These are phyloP conservation scores for Venustampulla echinocandica DNA, from an alignment of 495 filamentous ascomycete genomes.

Conservation along the genomic window DNA sequence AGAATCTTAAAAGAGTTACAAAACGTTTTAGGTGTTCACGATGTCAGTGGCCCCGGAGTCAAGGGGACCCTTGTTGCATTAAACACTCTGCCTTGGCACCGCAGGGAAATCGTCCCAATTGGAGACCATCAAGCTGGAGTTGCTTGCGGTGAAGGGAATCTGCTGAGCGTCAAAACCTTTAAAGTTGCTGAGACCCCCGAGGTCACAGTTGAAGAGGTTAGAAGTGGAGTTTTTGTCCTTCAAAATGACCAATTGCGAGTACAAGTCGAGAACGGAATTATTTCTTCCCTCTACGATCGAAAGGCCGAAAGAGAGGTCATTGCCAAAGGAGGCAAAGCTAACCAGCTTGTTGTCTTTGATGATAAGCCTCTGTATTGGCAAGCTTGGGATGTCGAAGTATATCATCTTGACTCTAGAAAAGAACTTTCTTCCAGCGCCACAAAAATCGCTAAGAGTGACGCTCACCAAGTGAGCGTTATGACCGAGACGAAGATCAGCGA, in stretches of 20 bases:
- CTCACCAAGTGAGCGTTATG: conserved; percentile 66
- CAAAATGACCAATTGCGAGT: conserved; percentile 67
- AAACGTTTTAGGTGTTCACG: conserved; percentile 52
- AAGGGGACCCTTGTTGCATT: conserved; percentile 44
- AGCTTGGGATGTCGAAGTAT: conserved; percentile 98
- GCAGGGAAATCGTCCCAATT: conserved; percentile 60
- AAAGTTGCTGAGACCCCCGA: conserved; percentile 34
- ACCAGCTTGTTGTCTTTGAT: conserved; percentile 91
- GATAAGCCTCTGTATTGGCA: conserved; percentile 99
- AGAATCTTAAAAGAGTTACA: conserved; percentile 62
- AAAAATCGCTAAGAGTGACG: conserved; percentile 60
- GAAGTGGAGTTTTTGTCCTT: conserved; percentile 65
- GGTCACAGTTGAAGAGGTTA: conserved; percentile 57
- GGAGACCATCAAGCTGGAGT: conserved; percentile 38
- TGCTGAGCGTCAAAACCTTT: conserved; percentile 42
- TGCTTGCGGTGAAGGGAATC: conserved; percentile 38
- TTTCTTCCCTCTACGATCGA: conserved; percentile 76
- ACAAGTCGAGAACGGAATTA: conserved; percentile 60
- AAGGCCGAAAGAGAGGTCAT: conserved; percentile 65
- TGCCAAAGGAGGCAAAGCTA: conserved; percentile 68
- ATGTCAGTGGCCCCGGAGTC: conserved; percentile 24
- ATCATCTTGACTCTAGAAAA: conserved; percentile 78
- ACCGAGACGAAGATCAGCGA: conserved; percentile 83
- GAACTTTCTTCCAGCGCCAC: conserved; percentile 58
- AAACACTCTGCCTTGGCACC: conserved; percentile 79